These are phyloP conservation scores for Pichia sp. DNA, from an alignment of 1,139 yeast genomes.

Conservation along the genomic window DNA sequence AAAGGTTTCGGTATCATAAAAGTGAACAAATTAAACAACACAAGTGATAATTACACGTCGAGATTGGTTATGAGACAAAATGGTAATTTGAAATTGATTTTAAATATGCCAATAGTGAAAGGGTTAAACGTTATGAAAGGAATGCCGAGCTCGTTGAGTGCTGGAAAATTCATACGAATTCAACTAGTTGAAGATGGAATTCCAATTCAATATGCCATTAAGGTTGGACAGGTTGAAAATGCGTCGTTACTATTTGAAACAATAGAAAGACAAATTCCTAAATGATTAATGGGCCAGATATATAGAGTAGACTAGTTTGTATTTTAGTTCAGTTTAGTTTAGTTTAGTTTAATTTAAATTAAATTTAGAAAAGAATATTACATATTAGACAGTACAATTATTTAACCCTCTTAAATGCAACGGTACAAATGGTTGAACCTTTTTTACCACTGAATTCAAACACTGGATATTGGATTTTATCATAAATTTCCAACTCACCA, in stretches of 20 bases:
- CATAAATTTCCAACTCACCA: slow-evolving; percentile 42
- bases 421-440: slow-evolving; percentile 82
- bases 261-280: slow-evolving; percentile 31
- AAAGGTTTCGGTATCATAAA: slow-evolving; percentile 86
- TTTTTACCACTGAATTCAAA: slow-evolving; percentile 83
- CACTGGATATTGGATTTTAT: slow-evolving; percentile 62
- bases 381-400: too few relatives aligned
- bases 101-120: slow-evolving; percentile 61
- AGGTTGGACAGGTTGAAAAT: slow-evolving; percentile 54
- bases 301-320: not conserved
- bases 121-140: slow-evolving; percentile 62
- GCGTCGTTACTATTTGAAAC: slow-evolving; percentile 51
- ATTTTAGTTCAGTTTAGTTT: not conserved
- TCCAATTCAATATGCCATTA: slow-evolving; percentile 79
- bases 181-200: slow-evolving; percentile 38
- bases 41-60: slow-evolving; percentile 28
- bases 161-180: slow-evolving; percentile 69
- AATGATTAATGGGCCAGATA: too few relatives aligned
- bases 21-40: slow-evolving; percentile 67
- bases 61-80: slow-evolving; percentile 89
- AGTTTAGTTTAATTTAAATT: not conserved
- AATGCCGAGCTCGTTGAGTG: slow-evolving; percentile 69
- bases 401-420: slow-evolving; percentile 68
- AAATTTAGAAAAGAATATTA: too few relatives aligned
- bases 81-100: slow-evolving; percentile 73